phyloP scores from a whole-genome alignment of 169 alveolate species.

The Plasmodium malariae region DNA sequence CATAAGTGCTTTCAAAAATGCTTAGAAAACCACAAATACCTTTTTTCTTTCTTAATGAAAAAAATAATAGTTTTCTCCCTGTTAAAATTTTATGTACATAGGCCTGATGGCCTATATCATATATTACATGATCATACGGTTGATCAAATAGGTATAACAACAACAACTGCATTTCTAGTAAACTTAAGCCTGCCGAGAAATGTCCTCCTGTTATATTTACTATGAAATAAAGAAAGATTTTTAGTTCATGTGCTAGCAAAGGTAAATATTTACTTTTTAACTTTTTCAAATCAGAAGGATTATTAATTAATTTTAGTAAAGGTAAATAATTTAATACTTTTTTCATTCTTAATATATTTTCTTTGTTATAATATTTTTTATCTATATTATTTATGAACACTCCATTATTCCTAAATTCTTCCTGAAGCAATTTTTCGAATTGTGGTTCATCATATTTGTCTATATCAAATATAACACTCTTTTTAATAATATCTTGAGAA shows the following conservation, averaged over 20 bases:
- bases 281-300: slow-evolving; percentile 57
- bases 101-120: slow-evolving; percentile 91
- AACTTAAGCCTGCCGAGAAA: slow-evolving; percentile 88
- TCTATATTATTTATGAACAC: slow-evolving; percentile 42
- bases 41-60: slow-evolving; percentile 84
- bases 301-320: slow-evolving; percentile 44
- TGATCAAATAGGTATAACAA: slow-evolving; percentile 87
- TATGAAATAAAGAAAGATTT: slow-evolving; percentile 76
- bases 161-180: slow-evolving; percentile 89
- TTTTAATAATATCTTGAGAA: slow-evolving; percentile 11
- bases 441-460: slow-evolving; percentile 54
- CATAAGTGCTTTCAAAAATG: slow-evolving; percentile 88
- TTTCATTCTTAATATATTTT: slow-evolving; percentile 21
- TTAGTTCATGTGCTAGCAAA: slow-evolving; percentile 62
- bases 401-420: slow-evolving; percentile 71
- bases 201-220: slow-evolving; percentile 89
- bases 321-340: slow-evolving; percentile 43
- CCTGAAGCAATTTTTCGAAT: slow-evolving; percentile 16
- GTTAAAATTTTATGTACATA: slow-evolving; percentile 92
- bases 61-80: slow-evolving; percentile 89
- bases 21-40: slow-evolving; percentile 90
- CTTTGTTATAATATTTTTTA: slow-evolving; percentile 38
- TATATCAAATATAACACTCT: slow-evolving; percentile 68
- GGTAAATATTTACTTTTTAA: slow-evolving; percentile 39
- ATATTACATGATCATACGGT: slow-evolving; percentile 88